These are phyloP conservation scores for Remersonia thermophila DNA, from an alignment of 2,329 filamentous ascomycete genomes.

Conservation along the genomic window DNA sequence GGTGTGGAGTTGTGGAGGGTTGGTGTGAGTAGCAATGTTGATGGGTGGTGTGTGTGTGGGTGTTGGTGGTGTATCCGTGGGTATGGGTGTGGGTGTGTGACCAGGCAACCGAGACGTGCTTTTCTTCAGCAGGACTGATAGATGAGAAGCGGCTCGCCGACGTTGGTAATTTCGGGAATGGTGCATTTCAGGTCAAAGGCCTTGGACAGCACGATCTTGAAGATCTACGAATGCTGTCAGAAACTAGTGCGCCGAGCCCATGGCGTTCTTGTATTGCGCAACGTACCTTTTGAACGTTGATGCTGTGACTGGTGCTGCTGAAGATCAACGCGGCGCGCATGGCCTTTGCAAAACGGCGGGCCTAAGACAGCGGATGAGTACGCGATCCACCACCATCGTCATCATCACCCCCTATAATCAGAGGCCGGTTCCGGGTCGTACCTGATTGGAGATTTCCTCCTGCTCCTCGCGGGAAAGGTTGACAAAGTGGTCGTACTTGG, in stretches of 20 bases:
- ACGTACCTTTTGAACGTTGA: constrained; percentile 91
- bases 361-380: constrained; percentile 37
- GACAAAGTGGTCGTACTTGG: constrained; percentile 98
- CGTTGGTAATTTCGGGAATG: constrained; percentile 96
- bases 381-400: no score
- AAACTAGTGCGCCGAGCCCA: no score
- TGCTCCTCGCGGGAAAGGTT: constrained; percentile 96
- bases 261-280: no score
- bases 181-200: constrained; percentile 98
- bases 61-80: no score
- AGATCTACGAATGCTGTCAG: constrained; percentile 54
- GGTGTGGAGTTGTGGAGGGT: no score
- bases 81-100: no score
- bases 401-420: no score
- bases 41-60: no score
- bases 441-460: constrained; percentile 95
- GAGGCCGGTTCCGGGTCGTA: constrained; percentile 25
- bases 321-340: constrained; percentile 98
- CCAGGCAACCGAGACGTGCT: no score
- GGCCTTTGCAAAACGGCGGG: constrained; percentile 88
- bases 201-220: constrained; percentile 98
- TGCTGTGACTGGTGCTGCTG: constrained; percentile 96
- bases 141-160: constrained; percentile 86
- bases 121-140: constrained; percentile 55
- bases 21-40: no score